Evolutionary conservation across 805 yeast genomes (phyloP), one percentile per base, ranked within the genome.

Genomic region (Starmerella davenportii): DNA sequence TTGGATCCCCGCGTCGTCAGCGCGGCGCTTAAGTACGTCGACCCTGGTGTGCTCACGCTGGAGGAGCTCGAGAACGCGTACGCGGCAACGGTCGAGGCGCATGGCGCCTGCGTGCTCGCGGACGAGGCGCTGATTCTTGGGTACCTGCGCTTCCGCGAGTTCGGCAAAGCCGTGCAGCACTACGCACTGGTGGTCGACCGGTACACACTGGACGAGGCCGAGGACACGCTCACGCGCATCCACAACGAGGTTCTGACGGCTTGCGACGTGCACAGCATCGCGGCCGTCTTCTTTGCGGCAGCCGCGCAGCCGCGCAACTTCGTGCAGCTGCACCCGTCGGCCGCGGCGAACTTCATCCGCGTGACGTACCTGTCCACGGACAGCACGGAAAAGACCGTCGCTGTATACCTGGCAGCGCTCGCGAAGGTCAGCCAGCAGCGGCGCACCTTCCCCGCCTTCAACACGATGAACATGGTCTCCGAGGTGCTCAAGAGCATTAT

Each of bases 181-280:
- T 50, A 47, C 30, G 41, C 50, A 8, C 32, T 41, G 14, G 44
- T 50, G 36, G 36, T 45, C 30, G 41, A 41, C 19, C 24, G 37
- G 14, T 49, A 46, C 35, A 41, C 41, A 21, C 15, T 42, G 21
- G 18, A 14, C 9, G n/a, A 38, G 28, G 42, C 43, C 46, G 34
- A 37, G 30, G 30, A 21, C 8, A 40, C 45, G 4, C 30, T 50
- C 19, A 23, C 41, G 23, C 45, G 54, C 1, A 38, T 49, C 34
- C 51, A 49, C 44, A 50, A 49, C 40, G 41, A 40, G 27, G 46
- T 50, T n/a, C 37, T 50, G 17, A 46, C 53, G 16, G 40, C 41
- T 21, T 29, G 41, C 35, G 40, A 45, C 15, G 48, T 46, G 19
- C 38, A 37, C 19, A 38, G 33, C 4, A 43, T 50, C 18, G 44